These are phyloP conservation scores for Diaporthe citri DNA, from an alignment of 2,329 filamentous ascomycete genomes.

Conservation along the genomic window DNA sequence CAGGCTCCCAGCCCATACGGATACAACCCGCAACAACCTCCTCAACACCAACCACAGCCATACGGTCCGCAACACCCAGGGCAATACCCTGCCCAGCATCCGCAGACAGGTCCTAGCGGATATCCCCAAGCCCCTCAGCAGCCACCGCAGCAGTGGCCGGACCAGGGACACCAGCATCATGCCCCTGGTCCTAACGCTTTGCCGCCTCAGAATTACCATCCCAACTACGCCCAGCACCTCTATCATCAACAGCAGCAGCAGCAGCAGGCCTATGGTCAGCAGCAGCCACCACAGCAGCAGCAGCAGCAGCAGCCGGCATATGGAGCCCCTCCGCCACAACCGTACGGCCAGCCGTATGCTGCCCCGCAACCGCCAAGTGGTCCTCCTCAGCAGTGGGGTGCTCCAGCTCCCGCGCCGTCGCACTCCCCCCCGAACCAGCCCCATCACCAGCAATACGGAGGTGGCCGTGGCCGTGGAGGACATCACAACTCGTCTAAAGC, in stretches of 20 bases:
- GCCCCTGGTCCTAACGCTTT: conserved; percentile 62
- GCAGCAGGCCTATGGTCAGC: conserved; percentile 53
- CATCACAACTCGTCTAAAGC: conserved; percentile 54
- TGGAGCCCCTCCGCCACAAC: conserved; percentile 45
- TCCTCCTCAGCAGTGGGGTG: conserved; percentile 58
- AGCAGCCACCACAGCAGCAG: conserved; percentile 51
- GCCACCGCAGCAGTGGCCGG: conserved; percentile 55
- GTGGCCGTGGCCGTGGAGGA: conserved; percentile 58
- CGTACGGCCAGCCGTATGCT: conserved; percentile 50
- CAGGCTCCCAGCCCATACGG: conserved; percentile 57
- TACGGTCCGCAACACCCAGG: conserved; percentile 49
- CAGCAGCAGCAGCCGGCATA: conserved; percentile 49
- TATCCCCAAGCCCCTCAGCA: conserved; percentile 57
- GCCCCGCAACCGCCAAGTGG: conserved; percentile 50
- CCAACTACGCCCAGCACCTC: conserved; percentile 69
- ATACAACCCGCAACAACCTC: conserved; percentile 55
- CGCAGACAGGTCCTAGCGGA: conserved; percentile 48
- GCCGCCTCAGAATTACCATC: conserved; percentile 68
- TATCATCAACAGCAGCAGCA: conserved; percentile 58
- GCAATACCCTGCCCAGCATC: conserved; percentile 51
- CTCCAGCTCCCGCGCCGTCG: conserved; percentile 45
- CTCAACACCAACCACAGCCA: conserved; percentile 47
- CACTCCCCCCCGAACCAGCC: conserved; percentile 48
- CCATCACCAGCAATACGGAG: conserved; percentile 53
- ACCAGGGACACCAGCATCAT: conserved; percentile 51